Evolutionary conservation across 2,329 filamentous ascomycete species (phyloP), one percentile per base, ranked within the genome.

Genomic region (Colletotrichum eremochloae): DNA sequence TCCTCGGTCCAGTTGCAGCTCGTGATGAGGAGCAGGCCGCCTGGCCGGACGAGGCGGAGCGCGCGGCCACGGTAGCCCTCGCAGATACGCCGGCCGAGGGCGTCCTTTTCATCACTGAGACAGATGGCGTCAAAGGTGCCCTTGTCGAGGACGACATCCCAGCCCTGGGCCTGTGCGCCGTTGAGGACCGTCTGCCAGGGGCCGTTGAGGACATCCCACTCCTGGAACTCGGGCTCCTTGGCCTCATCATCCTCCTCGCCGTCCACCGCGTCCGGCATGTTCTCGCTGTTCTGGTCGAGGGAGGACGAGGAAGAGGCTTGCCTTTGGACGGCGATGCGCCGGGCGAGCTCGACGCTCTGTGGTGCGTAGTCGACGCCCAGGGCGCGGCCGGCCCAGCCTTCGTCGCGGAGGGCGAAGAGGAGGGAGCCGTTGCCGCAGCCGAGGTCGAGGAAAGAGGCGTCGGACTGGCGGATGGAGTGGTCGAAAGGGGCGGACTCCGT

Each of bases 1-100:
- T 91, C 89, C 84, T 96, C 95, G 1, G 96, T 98, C 96, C 96
- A 99, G 83, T 99, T 99, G 81, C 96, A 99, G 82, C 95, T 98
- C 67, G 96, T 98, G 66, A 99, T 90, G 72, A 98, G 82, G 76
- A 98, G 89, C 33, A 94, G 85, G 0, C 94, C 94, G 1, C 91
- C 92, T 1, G 82, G 84, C 76, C 89, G 90, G 63, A 98, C 87
- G 74, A 98, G 86, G 38, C 82, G 83, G 73, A 91, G 84, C 42
- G 96, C 91, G 64, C 90, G 89, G 58, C 87, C 86, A 60, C 89
- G 88, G 83, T 99, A 99, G 4, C 87, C 87, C 80, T 97, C 94
- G 79, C 91, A 93, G 15, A 93, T 86, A 66, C 92, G 88, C 48
- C 89, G 84, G 0, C 88, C 91, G 18, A 81, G 79, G 64, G 83